A percentile compares a stretch with the other conserved stretches of the same genome.
phyloP scores from a whole-genome alignment of 2,329 filamentous ascomycete species.

The Clonostachys rosea region DNA sequence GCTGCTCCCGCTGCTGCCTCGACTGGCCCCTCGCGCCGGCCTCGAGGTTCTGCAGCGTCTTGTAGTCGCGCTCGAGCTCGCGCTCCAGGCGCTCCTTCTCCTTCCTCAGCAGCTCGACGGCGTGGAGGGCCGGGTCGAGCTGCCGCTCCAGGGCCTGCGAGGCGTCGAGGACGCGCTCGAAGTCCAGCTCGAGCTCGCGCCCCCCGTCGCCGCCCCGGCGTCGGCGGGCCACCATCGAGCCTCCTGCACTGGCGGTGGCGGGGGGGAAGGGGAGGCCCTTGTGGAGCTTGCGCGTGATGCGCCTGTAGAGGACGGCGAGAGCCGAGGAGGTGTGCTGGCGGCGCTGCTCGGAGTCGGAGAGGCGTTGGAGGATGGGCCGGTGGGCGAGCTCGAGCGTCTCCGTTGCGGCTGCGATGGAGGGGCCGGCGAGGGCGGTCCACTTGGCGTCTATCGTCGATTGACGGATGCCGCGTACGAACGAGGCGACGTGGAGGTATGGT shows the following conservation, averaged over 20 bases:
- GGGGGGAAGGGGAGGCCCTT: constrained; percentile 65
- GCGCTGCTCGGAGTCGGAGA: constrained; percentile 41
- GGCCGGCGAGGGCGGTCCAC: constrained; percentile 54
- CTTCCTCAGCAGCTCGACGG: constrained; percentile 52
- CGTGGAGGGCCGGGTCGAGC: constrained; percentile 59
- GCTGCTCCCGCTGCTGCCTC: constrained; percentile 41
- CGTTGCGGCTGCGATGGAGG: constrained; percentile 50
- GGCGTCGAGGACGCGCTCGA: constrained; percentile 60
- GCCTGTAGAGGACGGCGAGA: constrained; percentile 48
- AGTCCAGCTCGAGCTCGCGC: constrained; percentile 58
- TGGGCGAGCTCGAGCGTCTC: constrained; percentile 54
- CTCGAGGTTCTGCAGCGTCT: constrained; percentile 43
- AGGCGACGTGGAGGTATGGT: constrained; percentile 44
- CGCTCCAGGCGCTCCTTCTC: constrained; percentile 54
- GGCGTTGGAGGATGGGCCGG: constrained; percentile 55
- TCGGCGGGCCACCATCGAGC: constrained; percentile 5
- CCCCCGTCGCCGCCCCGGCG: constrained; percentile 25
- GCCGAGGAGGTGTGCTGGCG: constrained; percentile 50
- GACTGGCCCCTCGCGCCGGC: constrained; percentile 51
- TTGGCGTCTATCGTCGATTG: constrained; percentile 62
- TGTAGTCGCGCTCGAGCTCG: constrained; percentile 52
- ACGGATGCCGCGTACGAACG: constrained; percentile 49
- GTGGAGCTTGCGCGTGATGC: constrained; percentile 52
- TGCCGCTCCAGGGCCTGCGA: constrained; percentile 50
- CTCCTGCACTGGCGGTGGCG: constrained; percentile 21